Base-by-base conservation (phyloP, 306 rosid species). In the Rubus parviflorus region DNA sequence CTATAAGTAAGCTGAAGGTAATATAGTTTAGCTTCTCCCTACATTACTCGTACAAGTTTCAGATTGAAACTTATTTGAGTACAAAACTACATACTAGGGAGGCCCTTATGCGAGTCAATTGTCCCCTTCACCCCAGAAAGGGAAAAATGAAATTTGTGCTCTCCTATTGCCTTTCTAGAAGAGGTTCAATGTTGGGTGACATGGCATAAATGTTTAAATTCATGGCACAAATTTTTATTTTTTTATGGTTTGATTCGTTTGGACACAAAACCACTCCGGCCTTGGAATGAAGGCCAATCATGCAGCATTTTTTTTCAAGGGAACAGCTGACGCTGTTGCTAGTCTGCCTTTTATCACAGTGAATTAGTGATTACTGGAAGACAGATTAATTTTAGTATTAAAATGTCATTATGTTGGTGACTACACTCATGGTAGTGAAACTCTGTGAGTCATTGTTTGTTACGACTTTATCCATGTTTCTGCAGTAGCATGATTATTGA, bases 1-100 rank as follows among this genome's bases (percentile, higher is more conserved):
- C 97, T 81, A 90, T 92, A 70, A 89, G 97, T 74, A 95, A 95
- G 80, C 90, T 95, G 75, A 95, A 95, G 98, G 98, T 94, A 77
- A 85, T 76, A 58, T 77, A 65, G 17, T 73, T 81, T 78, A 70
- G 62, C 62, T 51, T 68, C 16, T 56, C 51, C 14, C 3, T 68
- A 41, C 65, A 81, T 56, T 53, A 42, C 12, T 22, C 15, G 37
- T 41, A 22, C 42, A 56, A 56, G 41, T 42, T 40, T 54, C 63
- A 1, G 0, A 17, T 19, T 17, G 13, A 5, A 19, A 9, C 49
- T 49, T 5, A 72, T 58, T 43, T 52, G 58, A 79, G 5, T 14
- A 9, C 42, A 25, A 52, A 42, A 49, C 64, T 35, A 77, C 20
- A 25, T 14, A 19, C 67, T 47, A 47, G 5, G 52, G 52, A 75